Percentiles rank a stretch among this genome's conserved stretches.
Conservation (phyloP, 1,139 yeast species). For the Geotrichum cucujoidarum region DNA sequence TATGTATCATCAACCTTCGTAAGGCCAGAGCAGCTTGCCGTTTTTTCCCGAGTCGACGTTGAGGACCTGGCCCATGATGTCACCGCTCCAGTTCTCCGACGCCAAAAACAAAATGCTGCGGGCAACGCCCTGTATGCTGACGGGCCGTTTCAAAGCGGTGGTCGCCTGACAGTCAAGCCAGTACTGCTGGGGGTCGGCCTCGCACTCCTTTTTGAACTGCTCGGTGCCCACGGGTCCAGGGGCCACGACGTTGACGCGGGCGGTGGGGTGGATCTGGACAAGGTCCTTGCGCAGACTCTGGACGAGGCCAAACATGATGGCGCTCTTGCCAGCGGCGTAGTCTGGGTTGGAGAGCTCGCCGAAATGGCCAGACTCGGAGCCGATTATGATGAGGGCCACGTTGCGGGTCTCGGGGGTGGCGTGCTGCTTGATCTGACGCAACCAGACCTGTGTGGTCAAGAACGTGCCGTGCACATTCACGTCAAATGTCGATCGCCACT, state of each 20-base stretch:
- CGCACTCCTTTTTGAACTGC: constrained; percentile 16
- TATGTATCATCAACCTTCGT: too few relatives aligned
- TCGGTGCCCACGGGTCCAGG: constrained; percentile 21
- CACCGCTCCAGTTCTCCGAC: constrained; percentile 20
- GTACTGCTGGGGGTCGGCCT: constrained; percentile 15
- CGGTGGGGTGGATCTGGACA: constrained; percentile 16
- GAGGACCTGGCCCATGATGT: constrained; percentile 19
- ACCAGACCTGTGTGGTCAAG: constrained; percentile 13
- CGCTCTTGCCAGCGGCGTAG: constrained; percentile 20
- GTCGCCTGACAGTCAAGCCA: constrained; percentile 20
- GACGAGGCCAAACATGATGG: constrained; percentile 19
- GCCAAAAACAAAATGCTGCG: constrained; percentile 19
- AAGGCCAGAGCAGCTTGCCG: constrained; percentile 20
- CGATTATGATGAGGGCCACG: constrained; percentile 17
- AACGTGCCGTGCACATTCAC: constrained; percentile 18
- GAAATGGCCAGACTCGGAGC: constrained; percentile 20
- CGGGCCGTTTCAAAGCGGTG: constrained; percentile 19
- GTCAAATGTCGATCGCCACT: constrained; percentile 17
- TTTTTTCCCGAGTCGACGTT: constrained; percentile 19
- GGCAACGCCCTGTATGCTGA: constrained; percentile 17
- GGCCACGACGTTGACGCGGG: constrained; percentile 20
- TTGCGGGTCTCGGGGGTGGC: constrained; percentile 4
- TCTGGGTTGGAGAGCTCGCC: constrained; percentile 21
- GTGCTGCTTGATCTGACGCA: constrained; percentile 11
- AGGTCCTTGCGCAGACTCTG: constrained; percentile 17